Evolutionary conservation across 306 rosid genomes (phyloP).

Genomic region (Calophaca sinica): DNA sequence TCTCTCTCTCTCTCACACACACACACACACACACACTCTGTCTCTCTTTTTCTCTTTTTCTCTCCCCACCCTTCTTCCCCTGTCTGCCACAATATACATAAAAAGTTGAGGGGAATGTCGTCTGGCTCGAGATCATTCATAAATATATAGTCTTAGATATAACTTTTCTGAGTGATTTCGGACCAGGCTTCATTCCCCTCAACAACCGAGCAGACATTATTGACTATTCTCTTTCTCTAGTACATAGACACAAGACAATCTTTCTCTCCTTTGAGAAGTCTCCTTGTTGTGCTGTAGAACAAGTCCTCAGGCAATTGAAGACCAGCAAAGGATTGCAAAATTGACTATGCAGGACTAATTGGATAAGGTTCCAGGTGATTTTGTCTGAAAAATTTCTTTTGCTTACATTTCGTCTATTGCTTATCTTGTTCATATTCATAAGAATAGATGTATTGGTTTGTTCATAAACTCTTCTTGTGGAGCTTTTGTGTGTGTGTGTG

Average conservation of each 20-base stretch:
- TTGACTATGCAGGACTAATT: conserved; percentile 31
- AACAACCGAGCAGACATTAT: background rate
- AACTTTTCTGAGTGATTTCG: conserved; percentile 61
- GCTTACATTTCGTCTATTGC: conserved; percentile 28
- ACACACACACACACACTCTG: conserved; percentile 47
- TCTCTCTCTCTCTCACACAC: conserved; percentile 43
- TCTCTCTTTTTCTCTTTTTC: conserved; percentile 38
- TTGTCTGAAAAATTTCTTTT: conserved; percentile 25
- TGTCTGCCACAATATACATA: conserved; percentile 48
- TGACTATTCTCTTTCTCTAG: background rate
- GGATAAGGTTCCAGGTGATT: conserved; percentile 48
- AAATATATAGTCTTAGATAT: conserved; percentile 42
- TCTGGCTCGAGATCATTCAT: conserved; percentile 77
- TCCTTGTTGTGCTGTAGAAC: conserved; percentile 29
- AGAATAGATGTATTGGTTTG: conserved; percentile 33
- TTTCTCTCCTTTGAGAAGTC: background rate
- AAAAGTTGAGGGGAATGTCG: conserved; percentile 80
- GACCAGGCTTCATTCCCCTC: conserved; percentile 99
- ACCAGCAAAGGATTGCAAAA: conserved; percentile 33
- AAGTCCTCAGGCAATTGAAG: conserved; percentile 31
- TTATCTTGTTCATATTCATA: conserved; percentile 37
- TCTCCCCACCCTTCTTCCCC: conserved; percentile 47
- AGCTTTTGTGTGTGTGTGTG: background rate
- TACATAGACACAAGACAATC: too few species aligned
- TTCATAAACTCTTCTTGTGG: conserved; percentile 22